Base-by-base conservation (phyloP, 352 stramenopile species). In the Hyaloperonospora arabidopsidis region DNA sequence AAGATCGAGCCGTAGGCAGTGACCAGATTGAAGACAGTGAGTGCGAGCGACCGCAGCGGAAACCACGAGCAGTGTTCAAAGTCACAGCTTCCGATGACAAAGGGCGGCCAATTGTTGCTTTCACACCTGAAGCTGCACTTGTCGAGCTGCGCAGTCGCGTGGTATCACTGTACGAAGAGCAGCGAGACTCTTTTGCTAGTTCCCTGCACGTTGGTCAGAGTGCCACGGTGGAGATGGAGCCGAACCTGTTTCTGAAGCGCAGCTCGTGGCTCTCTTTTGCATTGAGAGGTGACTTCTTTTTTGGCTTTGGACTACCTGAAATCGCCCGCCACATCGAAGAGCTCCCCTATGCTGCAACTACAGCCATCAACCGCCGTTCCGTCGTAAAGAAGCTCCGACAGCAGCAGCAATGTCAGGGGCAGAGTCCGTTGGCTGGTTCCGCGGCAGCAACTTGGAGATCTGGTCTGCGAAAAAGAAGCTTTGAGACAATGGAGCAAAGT, bases 241-340 rank as follows among this genome's bases (percentile, higher is more conserved):
- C 57, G 34, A 91, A 90, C 35, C 81, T 79, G 19, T 87, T 93
- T 39, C 52, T 89, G 45, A 79, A 74, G 44, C 76, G 82, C 1
- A 85, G 68, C 5, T 90, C 80, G 23, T 92, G 84, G 84, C 83
- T 80, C 49, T 89, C 79, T 17, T 95, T 88, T 49, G 78, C 81
- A 6, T 49, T 95, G 2, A 63, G 74, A 11, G 81, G 84, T 10
- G 65, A 75, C 23, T 84, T 90, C 41, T 95, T 95, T 49, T 95
- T 93, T 58, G 85, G 85, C 0, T 84, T 93, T 46, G 75, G 79
- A 0, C 28, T 93, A 4, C 76, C 81, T 1, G 76, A 76, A 17
- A 86, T 95, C 22, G 62, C 54, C 10, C 57, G 56, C 2, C 73
- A 87, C 36, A 77, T 95, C 22, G 85, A 95, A 65, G 48, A 70